These are phyloP conservation scores for Pterocarpus santalinus DNA, from an alignment of 306 rosid genomes.

Conservation along the genomic window DNA sequence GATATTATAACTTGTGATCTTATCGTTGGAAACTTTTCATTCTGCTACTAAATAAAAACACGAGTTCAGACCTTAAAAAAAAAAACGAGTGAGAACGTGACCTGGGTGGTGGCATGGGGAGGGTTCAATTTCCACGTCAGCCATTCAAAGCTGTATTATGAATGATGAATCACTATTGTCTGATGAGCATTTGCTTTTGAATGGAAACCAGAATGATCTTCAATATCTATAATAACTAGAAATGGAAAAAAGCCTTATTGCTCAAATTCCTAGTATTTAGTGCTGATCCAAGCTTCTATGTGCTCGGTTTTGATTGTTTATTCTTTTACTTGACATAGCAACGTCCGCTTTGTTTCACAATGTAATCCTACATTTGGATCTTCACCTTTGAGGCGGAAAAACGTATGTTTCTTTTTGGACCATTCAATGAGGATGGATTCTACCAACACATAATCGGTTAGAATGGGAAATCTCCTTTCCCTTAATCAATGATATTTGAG, in stretches of 20 bases:
- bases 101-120: conserved; percentile 26
- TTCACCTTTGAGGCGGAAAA: conserved; percentile 12
- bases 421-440: background rate
- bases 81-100: background rate
- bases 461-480: too few relatives aligned
- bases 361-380: conserved; percentile 31
- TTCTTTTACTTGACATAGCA: conserved; percentile 15
- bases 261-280: background rate
- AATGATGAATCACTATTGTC: background rate
- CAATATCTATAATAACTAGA: background rate
- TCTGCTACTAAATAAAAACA: background rate
- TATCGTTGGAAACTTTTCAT: background rate
- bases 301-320: background rate
- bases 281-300: background rate
- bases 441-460: too few relatives aligned
- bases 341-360: background rate
- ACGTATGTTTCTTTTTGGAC: background rate
- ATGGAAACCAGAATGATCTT: background rate
- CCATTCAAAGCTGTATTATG: conserved; percentile 28
- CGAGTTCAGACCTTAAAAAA: too few relatives aligned
- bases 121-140: conserved; percentile 35
- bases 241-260: background rate
- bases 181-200: background rate
- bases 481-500: too few relatives aligned
- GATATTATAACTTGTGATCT: background rate